These are phyloP conservation scores for Acanthamoeba sp. DNA, from an alignment of 208 protist species.

Conservation along the genomic window DNA sequence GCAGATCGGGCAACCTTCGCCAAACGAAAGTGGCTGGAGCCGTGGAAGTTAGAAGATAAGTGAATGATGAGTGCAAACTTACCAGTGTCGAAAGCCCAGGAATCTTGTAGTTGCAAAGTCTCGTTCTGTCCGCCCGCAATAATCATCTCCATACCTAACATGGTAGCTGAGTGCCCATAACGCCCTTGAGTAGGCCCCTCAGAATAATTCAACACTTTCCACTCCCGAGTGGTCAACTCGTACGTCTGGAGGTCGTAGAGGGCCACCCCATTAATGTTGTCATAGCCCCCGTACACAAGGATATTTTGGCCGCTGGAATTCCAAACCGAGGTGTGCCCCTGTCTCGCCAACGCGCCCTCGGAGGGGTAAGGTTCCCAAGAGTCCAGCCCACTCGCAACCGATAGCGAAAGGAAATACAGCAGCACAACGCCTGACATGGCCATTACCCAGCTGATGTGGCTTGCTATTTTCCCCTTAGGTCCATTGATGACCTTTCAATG, in stretches of 20 bases:
- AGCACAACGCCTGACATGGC: no score
- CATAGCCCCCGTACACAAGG: not conserved
- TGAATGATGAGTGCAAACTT: not conserved
- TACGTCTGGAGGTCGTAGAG: not conserved
- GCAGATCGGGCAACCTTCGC: not conserved
- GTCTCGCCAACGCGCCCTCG: not conserved
- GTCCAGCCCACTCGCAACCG: not conserved
- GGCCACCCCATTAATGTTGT: not conserved
- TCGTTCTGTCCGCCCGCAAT: not conserved
- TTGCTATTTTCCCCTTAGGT: no score
- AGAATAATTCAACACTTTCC: not conserved
- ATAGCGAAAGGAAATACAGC: no score
- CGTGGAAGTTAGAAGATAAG: not conserved
- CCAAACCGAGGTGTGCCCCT: not conserved
- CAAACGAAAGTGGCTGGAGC: not conserved
- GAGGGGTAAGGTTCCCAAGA: not conserved
- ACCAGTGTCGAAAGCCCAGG: not conserved
- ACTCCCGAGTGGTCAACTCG: not conserved
- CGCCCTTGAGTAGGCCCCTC: not conserved
- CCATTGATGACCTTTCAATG: no score
- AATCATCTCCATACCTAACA: not conserved
- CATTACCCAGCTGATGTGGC: no score
- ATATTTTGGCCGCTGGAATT: not conserved
- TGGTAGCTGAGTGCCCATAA: not conserved
- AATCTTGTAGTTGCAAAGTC: not conserved